These are phyloP conservation scores for Flaveria floridana DNA, from an alignment of 140 eudicot genomes.

Conservation along the genomic window DNA sequence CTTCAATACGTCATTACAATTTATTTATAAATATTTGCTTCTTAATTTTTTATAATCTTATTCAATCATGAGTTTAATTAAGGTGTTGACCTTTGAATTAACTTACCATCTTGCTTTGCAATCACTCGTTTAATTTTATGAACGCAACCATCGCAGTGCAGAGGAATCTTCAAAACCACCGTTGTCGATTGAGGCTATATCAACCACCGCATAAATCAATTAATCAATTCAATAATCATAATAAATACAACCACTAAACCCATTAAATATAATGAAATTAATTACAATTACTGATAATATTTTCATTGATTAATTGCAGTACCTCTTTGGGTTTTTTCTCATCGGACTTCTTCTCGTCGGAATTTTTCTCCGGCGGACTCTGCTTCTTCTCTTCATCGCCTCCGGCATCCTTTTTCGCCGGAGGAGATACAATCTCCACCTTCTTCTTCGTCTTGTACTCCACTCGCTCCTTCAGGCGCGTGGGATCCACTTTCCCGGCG, in stretches of 20 bases:
- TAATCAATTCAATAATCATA: not conserved
- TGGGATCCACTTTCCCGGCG: constrained; percentile 77
- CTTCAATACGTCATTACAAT: constrained; percentile 17
- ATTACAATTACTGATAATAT: constrained; percentile 4
- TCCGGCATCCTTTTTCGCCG: constrained; percentile 64
- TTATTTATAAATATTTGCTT: not conserved
- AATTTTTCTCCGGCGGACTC: constrained; percentile 48
- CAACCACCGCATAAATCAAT: constrained; percentile 27
- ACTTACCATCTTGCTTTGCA: constrained; percentile 68
- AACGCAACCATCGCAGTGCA: constrained; percentile 92
- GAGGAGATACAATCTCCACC: constrained; percentile 78
- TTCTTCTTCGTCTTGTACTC: constrained; percentile 73
- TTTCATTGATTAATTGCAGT: constrained; percentile 18
- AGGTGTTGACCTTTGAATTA: constrained; percentile 12
- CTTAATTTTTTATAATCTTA: constrained; percentile 10
- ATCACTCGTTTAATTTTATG: constrained; percentile 69
- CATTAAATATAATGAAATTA: constrained; percentile 5
- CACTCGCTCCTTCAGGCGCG: constrained; percentile 56
- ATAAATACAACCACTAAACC: not conserved
- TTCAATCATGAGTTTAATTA: constrained; percentile 15
- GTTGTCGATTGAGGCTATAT: constrained; percentile 55
- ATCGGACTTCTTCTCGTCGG: constrained; percentile 49
- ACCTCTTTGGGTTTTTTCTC: constrained; percentile 81
- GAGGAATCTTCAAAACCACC: constrained; percentile 70
- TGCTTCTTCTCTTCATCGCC: constrained; percentile 49